Evolutionary conservation across 305 asterid species (phyloP), one percentile per base, ranked within the genome.

Genomic region (Lippia alba): DNA sequence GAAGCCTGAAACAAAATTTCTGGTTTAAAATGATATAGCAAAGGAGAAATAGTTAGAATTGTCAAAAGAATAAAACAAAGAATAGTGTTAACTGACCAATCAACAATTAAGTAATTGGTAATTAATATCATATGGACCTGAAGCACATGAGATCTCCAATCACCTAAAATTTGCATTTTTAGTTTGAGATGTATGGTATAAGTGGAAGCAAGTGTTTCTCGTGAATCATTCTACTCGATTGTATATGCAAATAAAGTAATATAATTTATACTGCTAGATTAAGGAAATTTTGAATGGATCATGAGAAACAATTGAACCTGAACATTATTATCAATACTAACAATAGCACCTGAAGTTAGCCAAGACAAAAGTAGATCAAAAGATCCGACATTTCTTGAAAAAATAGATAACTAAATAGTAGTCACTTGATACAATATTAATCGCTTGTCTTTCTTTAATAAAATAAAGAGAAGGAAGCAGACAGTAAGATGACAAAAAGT

Each of bases 121-220:
- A 57, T 51, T 8, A 20, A 54, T 54, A 57, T 51, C 12, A 39
- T 70, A 44, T 80, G 41, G 59, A 92, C 99, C 99, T 83, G 85
- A 73, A 94, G 91, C 74, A 90, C 79, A 61, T 90, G 91, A 70
- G 70, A 74, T 78, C 89, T 87, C 99, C 94, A 88, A 69, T 64
- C 76, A 80, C 85, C 84, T 72, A 91, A 78, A 69, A 87, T 72
- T 70, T 66, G 82, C 80, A 76, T 59, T 49, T 81, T 58, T 65
- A 92, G 82, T 74, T 92, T 88, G 99, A 95, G 70, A 87, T 79
- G 86, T 79, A 87, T n/a, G 91, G 75, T 64, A 94, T 73, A 41
- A 94, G 83, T 45, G 92, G 81, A 80, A 94, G 88, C 79, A 90
- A 75, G 71, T 83, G 87, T 85, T 85, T 90, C 75, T 84, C 94